These are phyloP conservation scores for Ascochyta koolunga DNA, from an alignment of 2,329 filamentous ascomycete species.

Conservation along the genomic window DNA sequence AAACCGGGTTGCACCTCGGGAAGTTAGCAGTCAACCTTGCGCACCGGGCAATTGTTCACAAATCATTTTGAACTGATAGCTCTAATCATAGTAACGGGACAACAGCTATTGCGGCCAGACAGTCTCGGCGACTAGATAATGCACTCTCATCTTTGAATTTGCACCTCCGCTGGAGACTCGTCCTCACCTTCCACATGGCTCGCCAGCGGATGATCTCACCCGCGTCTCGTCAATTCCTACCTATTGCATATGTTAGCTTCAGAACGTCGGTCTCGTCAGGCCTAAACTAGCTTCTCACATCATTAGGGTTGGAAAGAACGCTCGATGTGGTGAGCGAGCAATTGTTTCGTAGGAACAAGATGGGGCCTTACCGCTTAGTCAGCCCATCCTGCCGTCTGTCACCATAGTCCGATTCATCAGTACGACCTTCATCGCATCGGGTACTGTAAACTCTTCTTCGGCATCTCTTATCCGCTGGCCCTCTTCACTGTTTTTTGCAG, in stretches of 20 bases:
- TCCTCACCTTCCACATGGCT: background rate
- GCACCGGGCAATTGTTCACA: background rate
- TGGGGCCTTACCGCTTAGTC: background rate
- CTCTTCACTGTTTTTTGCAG: slow-evolving; percentile 20
- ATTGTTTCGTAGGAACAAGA: background rate
- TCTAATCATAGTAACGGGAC: background rate
- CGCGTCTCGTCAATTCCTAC: background rate
- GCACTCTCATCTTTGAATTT: background rate
- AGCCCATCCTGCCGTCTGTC: background rate
- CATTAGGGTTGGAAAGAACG: no score
- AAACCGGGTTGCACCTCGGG: background rate
- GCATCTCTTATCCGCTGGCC: slow-evolving; percentile 28
- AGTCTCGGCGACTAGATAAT: background rate
- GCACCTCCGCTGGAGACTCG: background rate
- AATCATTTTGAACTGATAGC: background rate
- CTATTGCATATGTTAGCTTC: background rate
- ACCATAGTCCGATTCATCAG: background rate
- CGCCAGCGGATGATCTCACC: background rate
- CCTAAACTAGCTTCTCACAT: background rate
- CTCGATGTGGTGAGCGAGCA: background rate
- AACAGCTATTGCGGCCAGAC: background rate
- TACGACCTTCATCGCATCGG: slow-evolving; percentile 4
- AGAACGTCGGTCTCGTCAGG: background rate
- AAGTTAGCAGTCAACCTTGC: background rate
- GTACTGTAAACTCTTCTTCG: slow-evolving; percentile 26